Evolutionary conservation across 306 rosid genomes (phyloP).

Genomic region (Heteromeles arbutifolia): DNA sequence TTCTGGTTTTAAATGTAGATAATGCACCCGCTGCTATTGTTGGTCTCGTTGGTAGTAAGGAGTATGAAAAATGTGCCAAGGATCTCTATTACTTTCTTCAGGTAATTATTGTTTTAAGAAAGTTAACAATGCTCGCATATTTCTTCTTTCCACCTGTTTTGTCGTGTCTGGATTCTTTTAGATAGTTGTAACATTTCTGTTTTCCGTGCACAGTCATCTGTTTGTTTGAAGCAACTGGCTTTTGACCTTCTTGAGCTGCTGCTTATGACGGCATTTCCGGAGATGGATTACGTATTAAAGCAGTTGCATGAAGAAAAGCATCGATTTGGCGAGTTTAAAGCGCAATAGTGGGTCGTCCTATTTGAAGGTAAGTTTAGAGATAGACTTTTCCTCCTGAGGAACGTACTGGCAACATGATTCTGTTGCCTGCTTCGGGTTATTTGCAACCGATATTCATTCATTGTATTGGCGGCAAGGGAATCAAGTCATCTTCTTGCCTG

Average conservation of each 20-base stretch:
- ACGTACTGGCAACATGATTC: neutral
- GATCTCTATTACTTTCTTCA: conserved; percentile 91
- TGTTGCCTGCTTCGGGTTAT: conserved; percentile 9
- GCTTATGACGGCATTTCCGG: conserved; percentile 70
- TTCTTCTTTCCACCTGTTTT: neutral
- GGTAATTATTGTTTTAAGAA: conserved; percentile 36
- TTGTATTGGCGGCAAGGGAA: neutral
- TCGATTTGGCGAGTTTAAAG: conserved; percentile 54
- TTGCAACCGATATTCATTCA: neutral
- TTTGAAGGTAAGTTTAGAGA: neutral
- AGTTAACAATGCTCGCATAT: neutral
- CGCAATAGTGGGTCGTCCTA: conserved; percentile 2
- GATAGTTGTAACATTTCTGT: conserved; percentile 1
- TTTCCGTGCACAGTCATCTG: conserved; percentile 63
- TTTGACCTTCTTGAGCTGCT: conserved; percentile 79
- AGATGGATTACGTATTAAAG: conserved; percentile 56
- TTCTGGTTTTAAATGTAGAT: conserved; percentile 36
- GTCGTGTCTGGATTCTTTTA: neutral
- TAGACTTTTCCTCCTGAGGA: too few species aligned
- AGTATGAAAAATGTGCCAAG: conserved; percentile 90
- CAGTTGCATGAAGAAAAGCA: conserved; percentile 73
- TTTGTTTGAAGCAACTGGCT: conserved; percentile 77
- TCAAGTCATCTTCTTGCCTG: conserved; percentile 1
- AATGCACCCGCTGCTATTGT: conserved; percentile 81
- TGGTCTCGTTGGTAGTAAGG: conserved; percentile 86